A percentile compares a stretch with the other conserved stretches of the same genome.
Conservation (phyloP, 2,329 filamentous ascomycete species). For the Fusarium sp. region DNA sequence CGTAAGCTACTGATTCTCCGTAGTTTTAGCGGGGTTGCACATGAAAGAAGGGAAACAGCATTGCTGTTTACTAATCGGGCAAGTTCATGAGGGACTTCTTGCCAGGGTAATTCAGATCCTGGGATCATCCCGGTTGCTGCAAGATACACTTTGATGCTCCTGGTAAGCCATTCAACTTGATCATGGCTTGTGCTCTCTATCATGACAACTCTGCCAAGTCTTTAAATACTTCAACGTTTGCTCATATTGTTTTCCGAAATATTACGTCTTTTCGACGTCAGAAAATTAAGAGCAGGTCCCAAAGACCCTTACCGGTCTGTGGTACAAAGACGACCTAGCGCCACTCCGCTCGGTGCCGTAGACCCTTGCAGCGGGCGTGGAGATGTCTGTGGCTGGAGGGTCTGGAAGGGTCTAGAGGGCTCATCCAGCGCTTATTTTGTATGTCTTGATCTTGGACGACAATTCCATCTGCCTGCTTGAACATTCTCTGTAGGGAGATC, state of each 20-base stretch:
- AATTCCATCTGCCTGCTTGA: background rate
- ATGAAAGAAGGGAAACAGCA: background rate
- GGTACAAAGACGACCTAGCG: background rate
- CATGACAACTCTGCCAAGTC: constrained; percentile 2
- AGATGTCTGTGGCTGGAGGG: constrained; percentile 14
- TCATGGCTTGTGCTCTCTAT: background rate
- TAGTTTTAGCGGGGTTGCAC: constrained; percentile 5
- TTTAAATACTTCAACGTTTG: background rate
- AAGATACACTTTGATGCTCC: background rate
- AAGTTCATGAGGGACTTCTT: background rate
- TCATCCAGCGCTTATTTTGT: background rate
- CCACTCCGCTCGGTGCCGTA: constrained; percentile 13
- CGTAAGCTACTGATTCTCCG: constrained; percentile 2
- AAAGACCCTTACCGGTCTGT: constrained; percentile 18
- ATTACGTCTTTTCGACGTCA: constrained; percentile 42
- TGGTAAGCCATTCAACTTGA: background rate
- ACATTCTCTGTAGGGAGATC: background rate
- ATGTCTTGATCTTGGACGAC: background rate
- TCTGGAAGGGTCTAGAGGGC: constrained; percentile 16
- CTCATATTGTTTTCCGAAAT: background rate
- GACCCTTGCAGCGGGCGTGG: constrained; percentile 13
- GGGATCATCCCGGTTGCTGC: background rate
- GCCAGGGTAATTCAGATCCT: background rate
- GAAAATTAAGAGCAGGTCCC: constrained; percentile 9
- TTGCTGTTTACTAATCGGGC: constrained; percentile 36